Conservation (phyloP, 108 stramenopile species). For the Fistulifera pelliculosa region DNA sequence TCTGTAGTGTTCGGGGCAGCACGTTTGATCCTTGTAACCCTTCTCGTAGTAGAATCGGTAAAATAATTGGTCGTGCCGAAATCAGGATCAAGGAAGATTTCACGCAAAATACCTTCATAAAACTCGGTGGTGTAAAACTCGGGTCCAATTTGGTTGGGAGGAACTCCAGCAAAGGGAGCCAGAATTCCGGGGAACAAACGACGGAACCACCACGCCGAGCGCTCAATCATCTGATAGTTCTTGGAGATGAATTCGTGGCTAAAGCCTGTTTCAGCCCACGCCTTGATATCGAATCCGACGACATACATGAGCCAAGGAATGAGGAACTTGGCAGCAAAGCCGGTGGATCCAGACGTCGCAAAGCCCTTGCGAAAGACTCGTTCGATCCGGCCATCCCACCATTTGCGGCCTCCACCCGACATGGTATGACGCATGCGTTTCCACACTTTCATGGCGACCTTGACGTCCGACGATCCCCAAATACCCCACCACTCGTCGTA, state of each 20-base stretch:
- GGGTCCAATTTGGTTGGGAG: constrained; percentile 51
- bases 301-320: constrained; percentile 41
- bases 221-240: constrained; percentile 39
- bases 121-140: constrained; percentile 55
- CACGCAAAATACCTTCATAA: constrained; percentile 43
- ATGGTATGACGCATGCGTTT: constrained; percentile 59
- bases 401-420: constrained; percentile 35
- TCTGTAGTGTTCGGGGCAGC: constrained; percentile 46
- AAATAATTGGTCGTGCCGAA: constrained; percentile 46
- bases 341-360: constrained; percentile 37
- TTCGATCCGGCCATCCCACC: constrained; percentile 52
- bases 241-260: constrained; percentile 36
- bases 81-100: constrained; percentile 47
- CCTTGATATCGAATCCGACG: constrained; percentile 41
- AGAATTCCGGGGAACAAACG: constrained; percentile 39
- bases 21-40: constrained; percentile 49
- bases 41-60: constrained; percentile 49
- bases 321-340: constrained; percentile 33
- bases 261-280: constrained; percentile 49
- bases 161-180: constrained; percentile 51
- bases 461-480: constrained; percentile 39
- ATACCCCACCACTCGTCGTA: constrained; percentile 58
- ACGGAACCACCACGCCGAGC: constrained; percentile 41
- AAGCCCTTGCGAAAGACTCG: constrained; percentile 49
- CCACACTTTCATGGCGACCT: constrained; percentile 37